Percentiles rank a stretch among this genome's conserved stretches.
Evolutionary conservation across 176 grass and related monocot genomes (phyloP).

Genomic region (Puya raimondii): DNA sequence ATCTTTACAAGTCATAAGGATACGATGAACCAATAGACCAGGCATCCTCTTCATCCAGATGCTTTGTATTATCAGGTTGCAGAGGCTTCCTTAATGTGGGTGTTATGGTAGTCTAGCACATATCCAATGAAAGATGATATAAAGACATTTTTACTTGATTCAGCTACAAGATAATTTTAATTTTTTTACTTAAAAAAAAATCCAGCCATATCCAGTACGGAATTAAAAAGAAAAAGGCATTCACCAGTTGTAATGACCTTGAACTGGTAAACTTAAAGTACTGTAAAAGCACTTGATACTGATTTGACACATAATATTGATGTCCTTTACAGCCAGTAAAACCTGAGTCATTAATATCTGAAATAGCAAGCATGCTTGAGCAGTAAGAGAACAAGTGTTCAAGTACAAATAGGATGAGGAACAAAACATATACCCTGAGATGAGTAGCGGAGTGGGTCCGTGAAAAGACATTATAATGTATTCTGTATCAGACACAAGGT

Average conservation of each 20-base stretch:
- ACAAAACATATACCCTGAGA: too few species aligned
- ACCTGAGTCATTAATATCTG: too few species aligned
- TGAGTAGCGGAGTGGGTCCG: too few species aligned
- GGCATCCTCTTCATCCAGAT: constrained; percentile 32
- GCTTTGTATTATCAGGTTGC: constrained; percentile 31
- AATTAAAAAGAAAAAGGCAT: background rate
- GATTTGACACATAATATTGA: background rate
- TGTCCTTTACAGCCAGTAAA: too few species aligned
- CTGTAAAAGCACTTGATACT: background rate
- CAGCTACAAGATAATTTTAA: background rate
- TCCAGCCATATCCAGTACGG: background rate
- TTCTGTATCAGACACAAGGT: too few species aligned
- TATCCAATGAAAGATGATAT: background rate
- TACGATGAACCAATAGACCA: constrained; percentile 47
- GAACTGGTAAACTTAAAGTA: background rate
- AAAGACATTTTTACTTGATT: background rate
- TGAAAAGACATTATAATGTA: too few species aligned
- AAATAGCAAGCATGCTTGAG: too few species aligned
- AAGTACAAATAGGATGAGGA: too few species aligned
- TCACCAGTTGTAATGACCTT: background rate
- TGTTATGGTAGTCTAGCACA: constrained; percentile 1
- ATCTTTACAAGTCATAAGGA: constrained; percentile 18
- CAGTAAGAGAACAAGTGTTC: too few species aligned
- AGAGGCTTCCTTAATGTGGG: constrained; percentile 20
- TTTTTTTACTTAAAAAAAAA: background rate